Conservation (phyloP, 805 yeast species). For the Isabelozyma rhagii region DNA sequence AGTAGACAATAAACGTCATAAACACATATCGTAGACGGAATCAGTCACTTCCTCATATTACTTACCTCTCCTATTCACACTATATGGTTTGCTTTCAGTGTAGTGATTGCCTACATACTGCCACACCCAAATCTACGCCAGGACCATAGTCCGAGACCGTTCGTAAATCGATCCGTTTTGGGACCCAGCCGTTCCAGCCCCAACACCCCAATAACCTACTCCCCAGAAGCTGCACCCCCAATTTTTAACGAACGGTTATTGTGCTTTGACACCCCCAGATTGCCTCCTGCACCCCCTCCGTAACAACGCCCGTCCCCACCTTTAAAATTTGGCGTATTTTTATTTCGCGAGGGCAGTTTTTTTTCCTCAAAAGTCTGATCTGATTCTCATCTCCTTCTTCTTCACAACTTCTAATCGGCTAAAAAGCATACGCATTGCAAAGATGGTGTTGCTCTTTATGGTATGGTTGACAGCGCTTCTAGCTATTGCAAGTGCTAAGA, state of each 20-base stretch:
- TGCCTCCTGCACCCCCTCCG: neutral
- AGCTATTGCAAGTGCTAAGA: slow-evolving; percentile 12
- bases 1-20: neutral
- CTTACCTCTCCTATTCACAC: too few species aligned
- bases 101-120: too few species aligned
- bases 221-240: neutral
- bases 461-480: neutral
- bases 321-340: too few species aligned
- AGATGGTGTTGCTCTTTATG: neutral
- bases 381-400: neutral
- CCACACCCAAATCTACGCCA: too few species aligned
- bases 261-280: neutral
- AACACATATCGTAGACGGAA: neutral
- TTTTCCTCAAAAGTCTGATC: neutral
- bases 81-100: too few species aligned
- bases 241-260: neutral
- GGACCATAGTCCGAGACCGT: neutral
- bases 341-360: neutral
- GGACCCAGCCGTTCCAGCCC: neutral
- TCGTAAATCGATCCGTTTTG: neutral
- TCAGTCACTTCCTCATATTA: too few species aligned
- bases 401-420: neutral
- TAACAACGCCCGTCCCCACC: too few species aligned
- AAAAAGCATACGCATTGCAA: neutral
- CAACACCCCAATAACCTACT: too few species aligned